Evolutionary conservation across 176 grass and related monocot genomes (phyloP).

Genomic region (Oryza australiensis): DNA sequence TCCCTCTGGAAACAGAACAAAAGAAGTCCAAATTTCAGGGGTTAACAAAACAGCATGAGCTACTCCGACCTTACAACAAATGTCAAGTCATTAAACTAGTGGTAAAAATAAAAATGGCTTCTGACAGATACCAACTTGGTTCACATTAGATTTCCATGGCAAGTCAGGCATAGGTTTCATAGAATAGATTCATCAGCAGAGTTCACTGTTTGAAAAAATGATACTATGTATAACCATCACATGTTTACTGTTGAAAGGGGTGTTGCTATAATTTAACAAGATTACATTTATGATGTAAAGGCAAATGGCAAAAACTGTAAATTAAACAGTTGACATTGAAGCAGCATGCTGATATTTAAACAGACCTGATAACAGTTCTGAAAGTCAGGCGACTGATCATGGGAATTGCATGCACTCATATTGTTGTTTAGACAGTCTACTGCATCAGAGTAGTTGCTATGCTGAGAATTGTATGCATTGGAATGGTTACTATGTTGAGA

Average conservation of each 20-base stretch:
- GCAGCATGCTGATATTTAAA: background rate
- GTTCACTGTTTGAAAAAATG: background rate
- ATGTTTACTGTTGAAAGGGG: background rate
- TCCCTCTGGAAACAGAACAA: slow-evolving; percentile 47
- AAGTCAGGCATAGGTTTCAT: background rate
- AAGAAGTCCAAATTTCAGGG: slow-evolving; percentile 11
- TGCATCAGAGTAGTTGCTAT: slow-evolving; percentile 8
- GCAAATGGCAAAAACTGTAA: background rate
- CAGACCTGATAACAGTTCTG: slow-evolving; percentile 46
- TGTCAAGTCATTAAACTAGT: background rate
- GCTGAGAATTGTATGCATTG: slow-evolving; percentile 16
- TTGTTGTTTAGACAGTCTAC: background rate
- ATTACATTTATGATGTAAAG: background rate
- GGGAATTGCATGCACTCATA: slow-evolving; percentile 10
- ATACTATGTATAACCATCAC: background rate
- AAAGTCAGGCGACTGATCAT: slow-evolving; percentile 31
- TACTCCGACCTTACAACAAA: background rate
- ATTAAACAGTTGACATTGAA: background rate
- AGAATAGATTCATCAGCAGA: background rate
- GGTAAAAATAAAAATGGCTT: background rate
- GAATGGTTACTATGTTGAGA: slow-evolving; percentile 26
- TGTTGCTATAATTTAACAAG: background rate
- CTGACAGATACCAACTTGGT: background rate
- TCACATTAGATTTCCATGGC: background rate
- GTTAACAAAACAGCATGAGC: background rate